Evolutionary conservation across 495 filamentous ascomycete genomes (phyloP), one percentile per base, ranked within the genome.

Genomic region (Bathelium albidoporum): DNA sequence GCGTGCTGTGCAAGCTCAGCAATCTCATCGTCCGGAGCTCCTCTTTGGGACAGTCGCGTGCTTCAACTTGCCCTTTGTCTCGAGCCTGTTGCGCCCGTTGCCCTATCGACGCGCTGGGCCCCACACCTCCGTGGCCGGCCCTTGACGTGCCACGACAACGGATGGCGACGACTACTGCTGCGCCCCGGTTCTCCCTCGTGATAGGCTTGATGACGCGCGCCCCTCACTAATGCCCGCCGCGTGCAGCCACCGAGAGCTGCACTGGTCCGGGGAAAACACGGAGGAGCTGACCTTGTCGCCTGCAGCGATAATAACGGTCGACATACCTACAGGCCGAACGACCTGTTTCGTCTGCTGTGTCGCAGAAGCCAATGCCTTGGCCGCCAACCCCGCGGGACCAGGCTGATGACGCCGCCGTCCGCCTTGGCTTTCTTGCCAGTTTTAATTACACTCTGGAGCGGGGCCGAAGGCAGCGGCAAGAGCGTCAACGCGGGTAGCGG

Each of bases 401-500:
- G 44, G 49, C 5, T 29, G 49, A 7, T 55, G 49, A 55, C 22
- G 49, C n/a, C 49, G 49, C 49, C 49, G 49, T 29, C 49, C 49
- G 49, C 10, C 24, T 26, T 55, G 22, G 49, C 49, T 24, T n/a
- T 55, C 49, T 55, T 55, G 24, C 26, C 49, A 55, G 49, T 16
- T 55, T 5, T 5, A 55, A 55, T 26, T 55, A 2, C 22, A 55
- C n/a, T 26, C 29, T 29, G 20, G 49, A 29, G 49, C 49, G 49
- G 49, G 49, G 49, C 49, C 49, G 49, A 55, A 55, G 49, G 9
- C n/a, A 55, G 49, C 49, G 49, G 49, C 24, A 55, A 55, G 29
- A 55, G 49, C 49, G 49, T 55, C 49, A 55, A 55, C 49, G 49
- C 49, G 49, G 49, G 49, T 55, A 55, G 29, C 49, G 49, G 49